Evolutionary conservation across 805 yeast species (phyloP), one percentile per base, ranked within the genome.

Genomic region (Lachancea quebecensis): DNA sequence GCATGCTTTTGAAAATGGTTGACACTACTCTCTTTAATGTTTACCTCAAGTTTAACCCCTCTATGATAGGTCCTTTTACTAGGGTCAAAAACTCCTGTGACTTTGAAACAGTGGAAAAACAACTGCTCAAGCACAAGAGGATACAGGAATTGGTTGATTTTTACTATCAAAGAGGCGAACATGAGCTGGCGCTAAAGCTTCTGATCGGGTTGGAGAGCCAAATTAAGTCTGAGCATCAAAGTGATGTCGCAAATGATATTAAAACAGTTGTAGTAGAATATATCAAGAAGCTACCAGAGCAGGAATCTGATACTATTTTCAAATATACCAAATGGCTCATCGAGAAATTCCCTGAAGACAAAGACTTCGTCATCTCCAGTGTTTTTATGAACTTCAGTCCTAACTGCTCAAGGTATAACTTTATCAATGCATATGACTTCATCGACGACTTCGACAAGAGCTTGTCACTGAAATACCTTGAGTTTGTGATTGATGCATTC

Each of bases 11-110:
- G 4, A 57, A 56, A 4, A 48, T 74, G 1, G 75, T 93, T 2
- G 99, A 91, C 57, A 84, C 95, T 0, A 73, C 87, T 1, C 69
- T 93, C 15, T 87, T 91, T 55, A 70, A 78, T 42, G 78, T 93
- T 48, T 91, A 93, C 58, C 69, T 79, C 47, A 59, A 78, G n/a
- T 77, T 78, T 28, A 78, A 78, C 44, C 85, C 86, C 0, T 74
- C 82, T 50, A 70, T 91, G 59, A 74, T 91, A 11, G 95, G 91
- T 0, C 93, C 98, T 0, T 74, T 91, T 16, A 70, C 91, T 4
- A 71, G 98, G 40, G 73, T 88, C 1, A 75, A 78, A 25, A 93
- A 90, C 60, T 69, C 72, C 52, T 88, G 97, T 66, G 81, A 82
- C 54, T 73, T 82, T 4, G 67, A 70, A 1, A 70, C 77, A 2